phyloP scores from a whole-genome alignment of 495 filamentous ascomycete genomes.

The Penicillium angulare region DNA sequence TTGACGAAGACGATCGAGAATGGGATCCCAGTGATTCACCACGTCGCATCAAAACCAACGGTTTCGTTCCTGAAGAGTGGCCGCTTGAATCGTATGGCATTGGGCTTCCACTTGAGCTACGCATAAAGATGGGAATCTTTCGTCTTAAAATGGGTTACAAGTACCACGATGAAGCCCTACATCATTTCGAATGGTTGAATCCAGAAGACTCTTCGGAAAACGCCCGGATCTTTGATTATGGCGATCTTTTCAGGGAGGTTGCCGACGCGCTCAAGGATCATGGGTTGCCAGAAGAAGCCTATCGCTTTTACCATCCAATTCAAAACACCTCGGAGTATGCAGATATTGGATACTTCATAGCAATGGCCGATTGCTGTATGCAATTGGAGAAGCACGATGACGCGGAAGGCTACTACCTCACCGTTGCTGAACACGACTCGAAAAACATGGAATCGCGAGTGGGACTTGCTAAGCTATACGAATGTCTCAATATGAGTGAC shows the following conservation, averaged over 20 bases:
- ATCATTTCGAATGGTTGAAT: slow-evolving; percentile 65
- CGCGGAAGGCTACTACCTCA: slow-evolving; percentile 72
- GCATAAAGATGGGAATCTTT: slow-evolving; percentile 83
- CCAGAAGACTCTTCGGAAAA: slow-evolving; percentile 49
- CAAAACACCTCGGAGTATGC: slow-evolving; percentile 54
- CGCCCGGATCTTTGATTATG: slow-evolving; percentile 58
- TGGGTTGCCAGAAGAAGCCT: slow-evolving; percentile 58
- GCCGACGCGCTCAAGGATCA: slow-evolving; percentile 63
- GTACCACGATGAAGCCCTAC: slow-evolving; percentile 71
- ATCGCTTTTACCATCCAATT: slow-evolving; percentile 72
- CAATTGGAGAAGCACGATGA: slow-evolving; percentile 58
- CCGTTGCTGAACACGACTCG: slow-evolving; percentile 65
- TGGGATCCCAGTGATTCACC: slow-evolving; percentile 78
- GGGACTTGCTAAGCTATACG: slow-evolving; percentile 76
- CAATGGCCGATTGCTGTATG: slow-evolving; percentile 71
- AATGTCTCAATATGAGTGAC: slow-evolving; percentile 62
- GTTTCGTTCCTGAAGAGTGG: slow-evolving; percentile 55
- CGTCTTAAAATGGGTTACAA: slow-evolving; percentile 61
- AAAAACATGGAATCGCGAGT: slow-evolving; percentile 69
- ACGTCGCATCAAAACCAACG: slow-evolving; percentile 56
- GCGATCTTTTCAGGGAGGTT: slow-evolving; percentile 73
- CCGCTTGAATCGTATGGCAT: slow-evolving; percentile 63
- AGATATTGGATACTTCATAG: slow-evolving; percentile 63
- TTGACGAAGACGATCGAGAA: slow-evolving; percentile 79
- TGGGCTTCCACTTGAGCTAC: slow-evolving; percentile 76